Percentiles rank a stretch among this genome's conserved stretches.
These are phyloP conservation scores for Citrullus colocynthis DNA, from an alignment of 306 rosid species.

Conservation along the genomic window DNA sequence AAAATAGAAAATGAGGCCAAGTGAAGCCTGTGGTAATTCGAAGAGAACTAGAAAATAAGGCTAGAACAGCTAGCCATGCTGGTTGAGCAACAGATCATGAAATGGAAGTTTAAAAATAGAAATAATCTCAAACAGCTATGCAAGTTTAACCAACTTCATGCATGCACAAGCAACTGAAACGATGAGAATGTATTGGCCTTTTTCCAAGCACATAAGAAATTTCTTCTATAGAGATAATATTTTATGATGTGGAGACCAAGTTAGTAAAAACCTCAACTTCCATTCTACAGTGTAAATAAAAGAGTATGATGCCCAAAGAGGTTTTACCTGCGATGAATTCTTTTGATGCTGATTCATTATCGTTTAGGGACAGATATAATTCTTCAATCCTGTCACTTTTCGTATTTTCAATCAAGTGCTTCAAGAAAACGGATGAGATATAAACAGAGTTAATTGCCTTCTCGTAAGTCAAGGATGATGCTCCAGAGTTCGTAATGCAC, in stretches of 20 bases:
- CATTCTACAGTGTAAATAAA: not conserved
- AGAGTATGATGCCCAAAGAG: not conserved
- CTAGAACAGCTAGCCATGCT: not conserved
- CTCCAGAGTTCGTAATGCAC: conserved; percentile 51
- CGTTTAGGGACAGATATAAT: conserved; percentile 52
- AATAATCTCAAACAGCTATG: not conserved
- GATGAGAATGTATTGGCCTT: not conserved
- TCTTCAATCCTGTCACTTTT: conserved; percentile 35
- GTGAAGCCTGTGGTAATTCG: not conserved
- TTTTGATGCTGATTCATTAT: conserved; percentile 33
- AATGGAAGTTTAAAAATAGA: not conserved
- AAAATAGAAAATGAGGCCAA: conserved; percentile 8
- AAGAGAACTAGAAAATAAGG: not conserved
- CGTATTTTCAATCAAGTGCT: conserved; percentile 68
- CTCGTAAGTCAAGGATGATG: conserved; percentile 39
- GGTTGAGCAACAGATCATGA: not conserved
- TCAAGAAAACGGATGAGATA: conserved; percentile 66
- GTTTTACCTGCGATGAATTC: conserved; percentile 50
- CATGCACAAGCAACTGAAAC: not conserved
- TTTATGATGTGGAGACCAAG: not conserved
- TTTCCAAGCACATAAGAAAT: not conserved
- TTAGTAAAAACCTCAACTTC: not conserved
- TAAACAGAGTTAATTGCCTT: conserved; percentile 82
- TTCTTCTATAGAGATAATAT: not conserved
- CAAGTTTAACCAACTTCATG: not conserved